phyloP scores from a whole-genome alignment of 441 rosid species.

The Pelargonium fulgidum region DNA sequence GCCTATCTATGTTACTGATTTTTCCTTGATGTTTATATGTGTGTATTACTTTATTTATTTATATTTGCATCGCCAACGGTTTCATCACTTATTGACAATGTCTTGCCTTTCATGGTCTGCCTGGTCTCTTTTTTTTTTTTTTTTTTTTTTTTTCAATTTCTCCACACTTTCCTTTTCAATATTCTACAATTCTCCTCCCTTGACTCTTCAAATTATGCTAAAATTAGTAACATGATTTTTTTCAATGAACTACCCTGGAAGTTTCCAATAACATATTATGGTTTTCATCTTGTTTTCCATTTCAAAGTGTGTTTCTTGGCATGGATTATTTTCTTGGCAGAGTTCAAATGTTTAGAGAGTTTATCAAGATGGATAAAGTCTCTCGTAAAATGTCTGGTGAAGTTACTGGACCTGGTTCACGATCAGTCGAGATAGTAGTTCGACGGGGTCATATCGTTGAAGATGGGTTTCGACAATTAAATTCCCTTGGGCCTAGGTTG shows the following conservation, averaged over 20 bases:
- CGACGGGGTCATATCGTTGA: slow-evolving; percentile 89
- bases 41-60: background rate
- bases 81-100: background rate
- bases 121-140: background rate
- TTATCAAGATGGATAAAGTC: slow-evolving; percentile 86
- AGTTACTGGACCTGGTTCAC: slow-evolving; percentile 78
- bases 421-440: slow-evolving; percentile 79
- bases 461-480: slow-evolving; percentile 87
- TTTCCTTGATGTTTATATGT: background rate
- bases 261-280: slow-evolving; percentile 3
- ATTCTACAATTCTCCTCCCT: background rate
- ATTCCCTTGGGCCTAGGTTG: slow-evolving; percentile 75
- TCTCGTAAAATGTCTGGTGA: slow-evolving; percentile 92
- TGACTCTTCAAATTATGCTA: background rate
- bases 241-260: slow-evolving; percentile 6
- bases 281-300: slow-evolving; percentile 16
- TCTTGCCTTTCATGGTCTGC: background rate
- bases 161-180: too few species aligned
- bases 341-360: slow-evolving; percentile 95
- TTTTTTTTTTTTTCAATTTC: too few species aligned
- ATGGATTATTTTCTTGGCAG: slow-evolving; percentile 38
- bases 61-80: background rate
- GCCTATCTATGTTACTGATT: background rate
- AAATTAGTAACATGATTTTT: background rate
- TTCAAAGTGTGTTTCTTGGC: slow-evolving; percentile 22